These are phyloP conservation scores for Kluyveromyces nonfermentans DNA, from an alignment of 805 yeast genomes.

Conservation along the genomic window DNA sequence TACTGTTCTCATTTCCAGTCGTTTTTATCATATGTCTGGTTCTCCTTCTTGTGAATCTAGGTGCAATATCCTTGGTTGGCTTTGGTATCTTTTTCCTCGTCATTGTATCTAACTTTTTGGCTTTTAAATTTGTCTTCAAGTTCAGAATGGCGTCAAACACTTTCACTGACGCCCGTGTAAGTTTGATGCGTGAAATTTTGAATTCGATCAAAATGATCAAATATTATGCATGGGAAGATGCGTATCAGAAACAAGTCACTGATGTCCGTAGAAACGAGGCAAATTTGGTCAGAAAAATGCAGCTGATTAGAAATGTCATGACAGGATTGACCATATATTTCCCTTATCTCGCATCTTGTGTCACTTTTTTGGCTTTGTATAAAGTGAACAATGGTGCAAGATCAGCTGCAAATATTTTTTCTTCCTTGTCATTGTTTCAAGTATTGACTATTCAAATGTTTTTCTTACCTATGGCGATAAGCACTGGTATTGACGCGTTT, in stretches of 20 bases:
- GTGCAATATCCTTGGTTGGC: constrained; percentile 67
- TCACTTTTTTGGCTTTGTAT: constrained; percentile 40
- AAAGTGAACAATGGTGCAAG: constrained; percentile 33
- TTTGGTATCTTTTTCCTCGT: constrained; percentile 43
- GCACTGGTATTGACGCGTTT: constrained; percentile 58
- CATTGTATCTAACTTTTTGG: constrained; percentile 32
- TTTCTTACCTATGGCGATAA: constrained; percentile 61
- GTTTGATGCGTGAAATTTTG: constrained; percentile 67
- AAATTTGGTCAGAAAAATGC: constrained; percentile 49
- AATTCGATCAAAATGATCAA: constrained; percentile 75
- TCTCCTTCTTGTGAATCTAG: constrained; percentile 56
- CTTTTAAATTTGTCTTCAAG: constrained; percentile 43
- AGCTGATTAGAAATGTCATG: constrained; percentile 50
- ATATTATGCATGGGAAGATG: constrained; percentile 85
- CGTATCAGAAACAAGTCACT: constrained; percentile 52
- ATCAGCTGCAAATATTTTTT: constrained; percentile 55
- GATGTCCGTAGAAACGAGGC: constrained; percentile 55
- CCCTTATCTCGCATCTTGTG: constrained; percentile 64
- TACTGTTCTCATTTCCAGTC: constrained; percentile 53
- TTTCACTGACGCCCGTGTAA: constrained; percentile 69
- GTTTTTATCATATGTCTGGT: constrained; percentile 55
- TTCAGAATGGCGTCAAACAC: constrained; percentile 49
- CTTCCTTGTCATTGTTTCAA: constrained; percentile 62
- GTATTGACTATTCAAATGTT: constrained; percentile 52
- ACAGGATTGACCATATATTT: constrained; percentile 59